Conservation (phyloP, 495 filamentous ascomycete species). For the Penicillium flavigenum region DNA sequence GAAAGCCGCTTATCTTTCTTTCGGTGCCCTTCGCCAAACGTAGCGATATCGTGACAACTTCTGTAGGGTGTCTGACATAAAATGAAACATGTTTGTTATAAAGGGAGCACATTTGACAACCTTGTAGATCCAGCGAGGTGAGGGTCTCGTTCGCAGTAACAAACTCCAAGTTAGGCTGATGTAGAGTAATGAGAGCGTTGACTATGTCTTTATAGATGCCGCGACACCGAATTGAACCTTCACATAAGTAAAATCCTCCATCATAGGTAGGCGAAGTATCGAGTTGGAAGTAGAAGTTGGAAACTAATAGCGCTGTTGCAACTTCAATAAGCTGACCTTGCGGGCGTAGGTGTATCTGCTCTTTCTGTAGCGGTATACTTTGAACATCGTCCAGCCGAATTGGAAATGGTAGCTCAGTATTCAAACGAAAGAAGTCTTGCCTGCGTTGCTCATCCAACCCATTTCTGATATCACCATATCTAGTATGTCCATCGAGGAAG, state of each 20-base stretch:
- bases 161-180: background rate
- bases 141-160: background rate
- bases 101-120: constrained; percentile 17
- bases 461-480: constrained; percentile 8
- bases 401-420: constrained; percentile 19
- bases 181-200: constrained; percentile 12
- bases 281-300: constrained; percentile 26
- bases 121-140: constrained; percentile 8
- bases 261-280: constrained; percentile 11
- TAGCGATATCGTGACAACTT: constrained; percentile 20
- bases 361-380: constrained; percentile 5
- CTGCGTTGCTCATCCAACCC: constrained; percentile 1
- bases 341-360: constrained; percentile 12
- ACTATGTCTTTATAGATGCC: constrained; percentile 8
- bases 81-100: constrained; percentile 20
- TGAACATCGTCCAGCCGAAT: constrained; percentile 25
- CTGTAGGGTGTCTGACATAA: constrained; percentile 15
- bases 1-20: constrained; percentile 27
- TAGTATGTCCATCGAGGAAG: constrained; percentile 21
- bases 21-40: background rate
- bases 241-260: constrained; percentile 15
- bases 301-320: constrained; percentile 18
- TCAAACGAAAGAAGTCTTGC: constrained; percentile 27
- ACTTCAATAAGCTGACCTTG: constrained; percentile 6
- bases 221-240: constrained; percentile 22